Base-by-base conservation (phyloP, 2,329 filamentous ascomycete species). In the Aspergillus hiratsukae region DNA sequence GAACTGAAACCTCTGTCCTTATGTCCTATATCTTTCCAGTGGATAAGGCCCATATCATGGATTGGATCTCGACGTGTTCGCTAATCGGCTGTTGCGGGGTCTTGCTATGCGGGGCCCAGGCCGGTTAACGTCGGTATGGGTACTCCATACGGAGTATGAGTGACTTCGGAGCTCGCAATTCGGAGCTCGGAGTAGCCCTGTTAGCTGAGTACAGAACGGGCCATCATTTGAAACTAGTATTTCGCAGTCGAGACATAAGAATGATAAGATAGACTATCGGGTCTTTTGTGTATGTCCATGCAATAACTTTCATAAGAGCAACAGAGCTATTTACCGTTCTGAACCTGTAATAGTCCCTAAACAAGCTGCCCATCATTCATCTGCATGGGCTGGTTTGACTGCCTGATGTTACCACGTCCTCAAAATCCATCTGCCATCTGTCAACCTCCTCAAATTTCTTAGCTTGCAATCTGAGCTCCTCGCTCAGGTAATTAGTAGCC, bases 391-490 rank as follows among this genome's bases (percentile, higher is more conserved):
- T 68, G 52, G 58, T 61, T 53, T 68, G 61, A 35, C 60, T 65
- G 43, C 63, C 67, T 21, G 64, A 62, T 17, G 53, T 58, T 49
- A 64, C 62, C 3, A 76, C 70, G 53, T 77, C 74, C 58, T 77
- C 75, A 66, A 75, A 77, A 28, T 76, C 75, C 69, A 77, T 75
- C 55, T 73, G 50, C 75, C 75, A 77, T 58, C 69, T 60, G 58
- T 76, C 75, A 46, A 77, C 64, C 57, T 76, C 75, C 0, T 70
- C 71, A 63, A 77, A 77, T 45, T 75, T 76, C 58, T 64, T 63
- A 28, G 69, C 68, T 51, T 72, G 71, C 17, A 61, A 56, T 23
- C 66, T 65, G 35, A 77, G 61, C 51, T 77, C 75, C 41, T 72
- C 69, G 56, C 73, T 77, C 46, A 67, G 56, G 51, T 63, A 67